Percentiles rank a stretch among this genome's conserved stretches.
Conservation (phyloP, 176 grass and related monocot genomes). For the Bonia amplexicaulis region DNA sequence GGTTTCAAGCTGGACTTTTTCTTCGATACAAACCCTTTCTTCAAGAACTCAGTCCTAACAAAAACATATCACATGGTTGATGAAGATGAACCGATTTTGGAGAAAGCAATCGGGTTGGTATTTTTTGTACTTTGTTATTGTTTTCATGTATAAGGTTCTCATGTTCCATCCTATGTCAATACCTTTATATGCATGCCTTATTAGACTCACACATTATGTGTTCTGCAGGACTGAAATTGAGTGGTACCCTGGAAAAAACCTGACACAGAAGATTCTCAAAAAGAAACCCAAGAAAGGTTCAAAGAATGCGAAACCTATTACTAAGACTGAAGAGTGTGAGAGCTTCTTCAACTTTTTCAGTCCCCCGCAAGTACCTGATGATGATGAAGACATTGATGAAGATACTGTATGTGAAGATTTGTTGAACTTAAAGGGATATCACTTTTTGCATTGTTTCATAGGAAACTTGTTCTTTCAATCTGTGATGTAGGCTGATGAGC, state of each 20-base stretch:
- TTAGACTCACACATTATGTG: constrained; percentile 2
- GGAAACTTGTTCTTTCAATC: not conserved
- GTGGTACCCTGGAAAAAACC: constrained; percentile 77
- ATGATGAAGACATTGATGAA: constrained; percentile 83
- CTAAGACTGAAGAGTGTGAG: constrained; percentile 86
- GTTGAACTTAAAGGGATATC: not conserved
- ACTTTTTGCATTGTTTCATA: not conserved
- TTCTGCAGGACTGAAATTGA: constrained; percentile 74
- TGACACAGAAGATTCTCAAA: constrained; percentile 84
- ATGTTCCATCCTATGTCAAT: not conserved
- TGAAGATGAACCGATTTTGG: constrained; percentile 89
- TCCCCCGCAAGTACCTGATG: constrained; percentile 77
- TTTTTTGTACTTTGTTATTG: not conserved
- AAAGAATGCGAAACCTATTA: constrained; percentile 72
- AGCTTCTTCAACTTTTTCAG: constrained; percentile 99
- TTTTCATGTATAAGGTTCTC: not conserved
- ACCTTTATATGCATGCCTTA: not conserved
- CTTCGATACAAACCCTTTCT: constrained; percentile 87
- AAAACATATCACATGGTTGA: constrained; percentile 91
- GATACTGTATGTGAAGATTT: constrained; percentile 57
- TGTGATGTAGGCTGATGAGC: constrained; percentile 62
- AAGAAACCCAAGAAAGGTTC: constrained; percentile 97
- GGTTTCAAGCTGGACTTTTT: constrained; percentile 94
- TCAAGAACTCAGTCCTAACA: constrained; percentile 82
- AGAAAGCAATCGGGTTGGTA: constrained; percentile 81